Evolutionary conservation across 805 yeast species (phyloP).

Genomic region (Saturnispora ahearnii): DNA sequence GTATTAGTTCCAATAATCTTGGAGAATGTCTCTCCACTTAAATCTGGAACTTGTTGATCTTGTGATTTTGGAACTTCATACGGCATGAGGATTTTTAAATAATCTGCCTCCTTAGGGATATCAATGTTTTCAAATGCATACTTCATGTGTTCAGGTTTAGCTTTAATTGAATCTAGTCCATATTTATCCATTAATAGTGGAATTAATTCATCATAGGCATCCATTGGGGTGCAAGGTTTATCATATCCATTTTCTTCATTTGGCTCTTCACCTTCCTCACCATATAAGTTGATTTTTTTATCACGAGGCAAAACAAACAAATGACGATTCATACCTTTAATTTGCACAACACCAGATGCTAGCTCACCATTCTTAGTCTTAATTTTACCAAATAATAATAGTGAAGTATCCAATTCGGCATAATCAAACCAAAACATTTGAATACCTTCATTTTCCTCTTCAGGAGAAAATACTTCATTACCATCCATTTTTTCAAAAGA

Average conservation of each 20-base stretch:
- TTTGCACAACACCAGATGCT: constrained; percentile 70
- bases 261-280: constrained; percentile 33
- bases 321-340: constrained; percentile 61
- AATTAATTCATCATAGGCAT: constrained; percentile 69
- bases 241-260: constrained; percentile 19
- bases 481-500: constrained; percentile 28
- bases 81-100: constrained; percentile 71
- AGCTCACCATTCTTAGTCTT: constrained; percentile 46
- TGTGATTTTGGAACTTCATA: constrained; percentile 52
- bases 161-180: constrained; percentile 52
- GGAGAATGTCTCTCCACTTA: constrained; percentile 67
- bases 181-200: constrained; percentile 54
- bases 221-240: constrained; percentile 42
- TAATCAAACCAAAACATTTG: constrained; percentile 88
- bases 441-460: constrained; percentile 33
- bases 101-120: constrained; percentile 71
- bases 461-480: constrained; percentile 24
- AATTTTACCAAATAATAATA: constrained; percentile 76
- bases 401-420: constrained; percentile 60
- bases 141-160: constrained; percentile 64
- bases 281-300: constrained; percentile 27
- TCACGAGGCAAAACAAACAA: constrained; percentile 70
- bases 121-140: constrained; percentile 84
- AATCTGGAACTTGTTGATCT: constrained; percentile 45
- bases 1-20: constrained; percentile 75